A percentile compares a stretch with the other conserved stretches of the same genome.
These are phyloP conservation scores for Poa annua DNA, from an alignment of 176 grass and related monocot species.

Conservation along the genomic window DNA sequence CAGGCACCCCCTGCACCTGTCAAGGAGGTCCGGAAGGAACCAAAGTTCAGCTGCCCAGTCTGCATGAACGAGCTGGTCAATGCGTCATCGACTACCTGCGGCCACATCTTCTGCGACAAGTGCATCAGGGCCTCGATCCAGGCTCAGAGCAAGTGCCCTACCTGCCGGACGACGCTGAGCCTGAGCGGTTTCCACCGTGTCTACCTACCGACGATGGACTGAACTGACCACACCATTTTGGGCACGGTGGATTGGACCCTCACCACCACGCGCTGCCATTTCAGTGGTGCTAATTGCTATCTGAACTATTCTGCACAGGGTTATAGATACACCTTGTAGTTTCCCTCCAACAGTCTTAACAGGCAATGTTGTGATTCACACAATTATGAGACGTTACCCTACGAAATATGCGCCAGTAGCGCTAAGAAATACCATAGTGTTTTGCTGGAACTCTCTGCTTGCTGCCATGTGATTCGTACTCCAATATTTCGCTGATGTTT, in stretches of 20 bases:
- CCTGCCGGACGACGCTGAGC: slow-evolving; percentile 63
- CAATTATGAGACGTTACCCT: not conserved
- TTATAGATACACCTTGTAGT: slow-evolving; percentile 12
- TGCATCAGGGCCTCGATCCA: slow-evolving; percentile 73
- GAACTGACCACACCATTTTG: slow-evolving; percentile 33
- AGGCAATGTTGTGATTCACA: not conserved
- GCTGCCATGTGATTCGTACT: not conserved
- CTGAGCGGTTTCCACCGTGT: slow-evolving; percentile 63
- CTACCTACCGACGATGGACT: slow-evolving; percentile 68
- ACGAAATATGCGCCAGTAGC: not conserved
- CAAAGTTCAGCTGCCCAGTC: slow-evolving; percentile 73
- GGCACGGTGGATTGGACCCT: not conserved
- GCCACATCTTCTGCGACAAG: slow-evolving; percentile 85
- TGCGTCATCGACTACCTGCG: slow-evolving; percentile 76
- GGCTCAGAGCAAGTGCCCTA: slow-evolving; percentile 79
- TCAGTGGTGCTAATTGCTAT: not conserved
- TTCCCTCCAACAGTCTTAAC: not conserved
- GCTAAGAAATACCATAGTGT: not conserved
- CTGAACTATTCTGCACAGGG: slow-evolving; percentile 4
- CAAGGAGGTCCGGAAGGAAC: slow-evolving; percentile 49
- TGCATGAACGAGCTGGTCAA: slow-evolving; percentile 67
- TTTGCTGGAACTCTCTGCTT: not conserved
- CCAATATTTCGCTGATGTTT: not conserved
- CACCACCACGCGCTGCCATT: slow-evolving; percentile 19
- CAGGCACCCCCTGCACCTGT: slow-evolving; percentile 41